These are phyloP conservation scores for Lachnellula occidentalis DNA, from an alignment of 2,329 filamentous ascomycete species.

Conservation along the genomic window DNA sequence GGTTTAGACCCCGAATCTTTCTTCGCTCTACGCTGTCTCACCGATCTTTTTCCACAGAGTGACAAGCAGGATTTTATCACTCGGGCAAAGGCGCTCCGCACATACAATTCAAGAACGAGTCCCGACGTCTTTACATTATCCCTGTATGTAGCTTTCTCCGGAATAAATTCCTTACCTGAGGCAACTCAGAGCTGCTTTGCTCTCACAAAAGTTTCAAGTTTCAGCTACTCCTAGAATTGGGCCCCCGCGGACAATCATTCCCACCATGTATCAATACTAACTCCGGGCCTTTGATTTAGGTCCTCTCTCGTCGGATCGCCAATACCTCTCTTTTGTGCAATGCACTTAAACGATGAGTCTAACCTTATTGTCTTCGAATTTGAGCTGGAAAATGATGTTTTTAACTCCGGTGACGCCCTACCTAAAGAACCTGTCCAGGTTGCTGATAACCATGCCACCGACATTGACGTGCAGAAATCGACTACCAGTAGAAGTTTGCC, in stretches of 20 bases:
- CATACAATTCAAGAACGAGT: not conserved
- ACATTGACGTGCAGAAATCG: not conserved
- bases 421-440: not conserved
- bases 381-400: not conserved
- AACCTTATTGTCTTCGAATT: constrained; percentile 11
- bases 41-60: not conserved
- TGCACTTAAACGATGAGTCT: not conserved
- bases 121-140: constrained; percentile 8
- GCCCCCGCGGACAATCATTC: no score
- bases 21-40: constrained; percentile 7
- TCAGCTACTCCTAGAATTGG: no score
- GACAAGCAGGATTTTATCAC: constrained; percentile 2
- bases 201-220: no score
- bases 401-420: not conserved
- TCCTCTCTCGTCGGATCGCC: not conserved
- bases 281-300: no score
- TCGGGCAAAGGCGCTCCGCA: not conserved
- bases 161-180: no score
- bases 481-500: constrained; percentile 5
- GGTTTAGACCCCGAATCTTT: constrained; percentile 2
- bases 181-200: no score
- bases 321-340: constrained; percentile 3
- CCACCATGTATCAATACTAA: no score
- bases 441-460: not conserved
- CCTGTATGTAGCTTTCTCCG: not conserved